A percentile compares a stretch with the other conserved stretches of the same genome.
These are phyloP conservation scores for Solanum lycopersicoides DNA, from an alignment of 257 asterid genomes.

Conservation along the genomic window DNA sequence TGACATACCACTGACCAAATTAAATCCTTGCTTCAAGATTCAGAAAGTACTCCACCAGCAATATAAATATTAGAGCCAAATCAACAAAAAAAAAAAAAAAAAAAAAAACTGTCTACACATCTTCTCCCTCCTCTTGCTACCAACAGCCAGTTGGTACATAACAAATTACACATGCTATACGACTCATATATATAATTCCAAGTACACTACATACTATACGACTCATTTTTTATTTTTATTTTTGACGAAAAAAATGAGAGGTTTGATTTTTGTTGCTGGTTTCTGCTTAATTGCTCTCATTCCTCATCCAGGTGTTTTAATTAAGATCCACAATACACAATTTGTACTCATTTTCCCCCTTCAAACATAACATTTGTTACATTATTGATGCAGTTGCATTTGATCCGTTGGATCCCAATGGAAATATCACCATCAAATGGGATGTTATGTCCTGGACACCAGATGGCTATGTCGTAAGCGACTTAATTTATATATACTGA, in stretches of 20 bases:
- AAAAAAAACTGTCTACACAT: not conserved
- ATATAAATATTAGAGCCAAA: slow-evolving; percentile 4
- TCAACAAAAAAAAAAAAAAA: not conserved
- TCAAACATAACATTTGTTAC: not conserved
- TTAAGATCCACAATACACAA: not conserved
- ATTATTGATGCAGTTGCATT: slow-evolving; percentile 53
- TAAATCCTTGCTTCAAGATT: slow-evolving; percentile 36
- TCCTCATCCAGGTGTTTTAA: slow-evolving; percentile 34
- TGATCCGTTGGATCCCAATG: slow-evolving; percentile 89
- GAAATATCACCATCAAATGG: slow-evolving; percentile 94
- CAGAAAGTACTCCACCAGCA: slow-evolving; percentile 18
- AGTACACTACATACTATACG: not conserved
- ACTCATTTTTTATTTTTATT: no score
- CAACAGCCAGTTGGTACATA: slow-evolving; percentile 61
- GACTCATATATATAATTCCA: not conserved
- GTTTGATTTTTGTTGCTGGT: slow-evolving; percentile 9
- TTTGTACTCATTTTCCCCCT: not conserved
- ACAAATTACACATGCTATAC: not conserved
- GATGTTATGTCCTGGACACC: slow-evolving; percentile 89
- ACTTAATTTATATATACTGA: not conserved
- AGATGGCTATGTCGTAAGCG: slow-evolving; percentile 81
- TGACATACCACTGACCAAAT: not conserved
- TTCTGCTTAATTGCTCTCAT: slow-evolving; percentile 16
- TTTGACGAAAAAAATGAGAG: slow-evolving; percentile 22
- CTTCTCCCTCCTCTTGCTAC: slow-evolving; percentile 4